A percentile compares a stretch with the other conserved stretches of the same genome.
Conservation (phyloP, 331 rosid species). For the Spiraea crenata region DNA sequence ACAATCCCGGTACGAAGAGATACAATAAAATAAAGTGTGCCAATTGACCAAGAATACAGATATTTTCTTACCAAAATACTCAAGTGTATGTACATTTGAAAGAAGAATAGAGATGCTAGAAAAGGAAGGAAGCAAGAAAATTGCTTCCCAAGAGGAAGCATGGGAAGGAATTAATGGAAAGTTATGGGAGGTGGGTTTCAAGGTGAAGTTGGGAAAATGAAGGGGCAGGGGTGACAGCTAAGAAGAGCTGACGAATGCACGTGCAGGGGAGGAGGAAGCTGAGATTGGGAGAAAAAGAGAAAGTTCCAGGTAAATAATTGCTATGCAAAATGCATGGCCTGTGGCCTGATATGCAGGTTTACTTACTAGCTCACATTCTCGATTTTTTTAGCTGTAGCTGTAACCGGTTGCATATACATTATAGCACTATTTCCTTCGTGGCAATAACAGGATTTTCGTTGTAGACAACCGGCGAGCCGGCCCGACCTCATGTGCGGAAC, state of each 20-base stretch:
- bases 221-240: conserved; percentile 44
- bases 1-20: no score
- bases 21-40: no score
- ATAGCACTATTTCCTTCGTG: no score
- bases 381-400: no score
- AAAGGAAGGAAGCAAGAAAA: neutral
- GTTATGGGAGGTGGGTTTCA: conserved; percentile 43
- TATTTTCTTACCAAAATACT: no score
- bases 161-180: conserved; percentile 71
- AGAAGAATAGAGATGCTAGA: neutral
- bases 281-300: neutral
- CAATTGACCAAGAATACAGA: no score
- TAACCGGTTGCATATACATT: no score
- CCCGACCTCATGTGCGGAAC: no score
- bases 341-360: neutral
- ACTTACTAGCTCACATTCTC: no score
- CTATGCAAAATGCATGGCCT: conserved; percentile 16
- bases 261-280: conserved; percentile 38
- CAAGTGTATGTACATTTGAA: neutral
- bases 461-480: no score
- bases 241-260: conserved; percentile 44
- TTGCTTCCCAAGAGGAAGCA: conserved; percentile 64
- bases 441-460: no score
- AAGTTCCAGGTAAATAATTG: conserved; percentile 42
- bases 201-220: conserved; percentile 29